Conservation (phyloP, 306 rosid genomes). For the Corylus avellana region DNA sequence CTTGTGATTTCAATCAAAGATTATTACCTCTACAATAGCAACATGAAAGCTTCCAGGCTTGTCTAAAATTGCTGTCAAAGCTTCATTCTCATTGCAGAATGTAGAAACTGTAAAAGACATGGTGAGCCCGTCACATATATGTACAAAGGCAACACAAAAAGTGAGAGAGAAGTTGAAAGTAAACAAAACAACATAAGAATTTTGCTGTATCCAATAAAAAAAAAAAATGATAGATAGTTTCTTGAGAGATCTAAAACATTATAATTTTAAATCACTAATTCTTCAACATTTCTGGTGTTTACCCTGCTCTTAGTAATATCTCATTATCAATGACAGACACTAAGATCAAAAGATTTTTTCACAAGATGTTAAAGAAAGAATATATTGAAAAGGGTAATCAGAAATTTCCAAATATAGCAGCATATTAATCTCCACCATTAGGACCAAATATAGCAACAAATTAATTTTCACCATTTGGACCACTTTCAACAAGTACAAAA, state of each 20-base stretch:
- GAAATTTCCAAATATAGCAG: conserved; percentile 27
- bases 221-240: conserved; percentile 7
- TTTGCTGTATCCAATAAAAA: conserved; percentile 4
- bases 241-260: conserved; percentile 10
- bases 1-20: background rate
- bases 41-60: conserved; percentile 72
- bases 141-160: conserved; percentile 16
- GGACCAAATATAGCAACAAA: conserved; percentile 34
- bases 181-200: background rate
- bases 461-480: conserved; percentile 30
- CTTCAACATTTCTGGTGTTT: background rate
- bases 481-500: conserved; percentile 29
- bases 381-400: conserved; percentile 6
- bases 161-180: conserved; percentile 1
- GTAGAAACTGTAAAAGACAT: conserved; percentile 53
- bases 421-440: conserved; percentile 18
- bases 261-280: background rate
- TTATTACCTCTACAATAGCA: conserved; percentile 75
- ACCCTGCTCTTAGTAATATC: conserved; percentile 20
- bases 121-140: conserved; percentile 25
- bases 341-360: conserved; percentile 16
- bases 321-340: background rate
- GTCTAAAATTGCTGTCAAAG: conserved; percentile 61
- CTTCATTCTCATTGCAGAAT: conserved; percentile 64
- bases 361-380: conserved; percentile 20